Evolutionary conservation across 148 eudicot genomes (phyloP).

Genomic region (Salicornia ramosissima): DNA sequence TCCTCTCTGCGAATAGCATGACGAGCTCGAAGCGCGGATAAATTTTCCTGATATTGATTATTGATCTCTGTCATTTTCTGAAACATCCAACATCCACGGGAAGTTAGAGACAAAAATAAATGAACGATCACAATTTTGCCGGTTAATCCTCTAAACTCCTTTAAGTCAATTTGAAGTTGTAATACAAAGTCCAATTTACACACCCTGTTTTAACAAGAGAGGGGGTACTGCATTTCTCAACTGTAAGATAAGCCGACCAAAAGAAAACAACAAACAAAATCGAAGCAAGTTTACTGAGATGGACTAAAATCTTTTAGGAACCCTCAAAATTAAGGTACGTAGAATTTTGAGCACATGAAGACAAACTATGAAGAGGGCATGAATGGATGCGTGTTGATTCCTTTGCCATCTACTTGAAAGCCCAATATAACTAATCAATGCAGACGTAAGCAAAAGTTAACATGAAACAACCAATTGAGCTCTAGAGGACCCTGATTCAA

Average conservation of each 20-base stretch:
- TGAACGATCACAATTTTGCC: not conserved
- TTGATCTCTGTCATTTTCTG: slow-evolving; percentile 59
- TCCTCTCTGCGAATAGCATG: slow-evolving; percentile 66
- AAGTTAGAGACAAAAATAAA: not conserved
- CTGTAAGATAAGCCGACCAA: not conserved
- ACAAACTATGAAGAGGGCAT: not conserved
- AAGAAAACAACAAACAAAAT: not conserved
- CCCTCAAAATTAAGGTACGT: too few relatives aligned
- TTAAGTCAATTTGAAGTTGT: not conserved
- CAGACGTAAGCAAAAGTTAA: not conserved
- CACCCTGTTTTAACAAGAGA: not conserved
- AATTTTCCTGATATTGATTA: slow-evolving; percentile 53
- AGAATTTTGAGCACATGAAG: not conserved
- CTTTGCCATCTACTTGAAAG: not conserved
- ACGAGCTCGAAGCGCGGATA: slow-evolving; percentile 58
- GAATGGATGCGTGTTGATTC: not conserved
- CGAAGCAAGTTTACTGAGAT: not conserved
- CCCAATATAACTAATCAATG: not conserved
- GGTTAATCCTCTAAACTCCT: not conserved
- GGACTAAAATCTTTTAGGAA: not conserved
- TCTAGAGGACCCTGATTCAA: not conserved
- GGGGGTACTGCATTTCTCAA: not conserved
- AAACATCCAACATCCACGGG: slow-evolving; percentile 4
- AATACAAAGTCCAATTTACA: not conserved
- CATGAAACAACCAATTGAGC: not conserved